phyloP scores from a whole-genome alignment of 352 stramenopile genomes.

The Phytophthora constricta region DNA sequence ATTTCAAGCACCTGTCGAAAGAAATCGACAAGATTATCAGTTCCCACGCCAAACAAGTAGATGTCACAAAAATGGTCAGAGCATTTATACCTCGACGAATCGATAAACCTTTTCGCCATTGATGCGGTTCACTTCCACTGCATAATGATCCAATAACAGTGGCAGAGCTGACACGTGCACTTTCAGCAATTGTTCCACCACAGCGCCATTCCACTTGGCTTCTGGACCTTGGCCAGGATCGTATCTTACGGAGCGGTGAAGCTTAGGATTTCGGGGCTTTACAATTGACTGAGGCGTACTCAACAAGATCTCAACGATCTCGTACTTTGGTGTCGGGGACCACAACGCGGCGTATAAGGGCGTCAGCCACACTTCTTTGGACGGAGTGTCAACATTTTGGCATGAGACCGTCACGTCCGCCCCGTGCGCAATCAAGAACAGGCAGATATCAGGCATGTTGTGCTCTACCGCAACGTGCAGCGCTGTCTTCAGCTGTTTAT shows the following conservation, averaged over 20 bases:
- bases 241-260: slow-evolving; percentile 37
- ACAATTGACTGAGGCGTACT: slow-evolving; percentile 49
- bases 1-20: slow-evolving; percentile 44
- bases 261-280: slow-evolving; percentile 47
- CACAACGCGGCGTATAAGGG: slow-evolving; percentile 56
- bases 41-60: neutral
- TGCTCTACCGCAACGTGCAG: slow-evolving; percentile 53
- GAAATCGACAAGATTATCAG: neutral
- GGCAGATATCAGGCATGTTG: slow-evolving; percentile 42
- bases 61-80: too few relatives aligned
- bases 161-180: slow-evolving; percentile 46
- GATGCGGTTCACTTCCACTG: slow-evolving; percentile 51
- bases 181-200: slow-evolving; percentile 51
- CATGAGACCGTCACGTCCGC: slow-evolving; percentile 51
- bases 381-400: slow-evolving; percentile 43
- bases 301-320: slow-evolving; percentile 59
- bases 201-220: slow-evolving; percentile 49
- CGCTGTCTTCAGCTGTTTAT: slow-evolving; percentile 59
- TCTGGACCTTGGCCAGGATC: slow-evolving; percentile 32
- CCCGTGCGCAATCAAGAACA: slow-evolving; percentile 48
- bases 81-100: slow-evolving; percentile 53
- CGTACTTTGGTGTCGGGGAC: slow-evolving; percentile 38
- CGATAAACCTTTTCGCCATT: slow-evolving; percentile 55
- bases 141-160: slow-evolving; percentile 58
- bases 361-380: slow-evolving; percentile 48